Percentiles rank a stretch among this genome's conserved stretches.
Evolutionary conservation across 805 yeast species (phyloP).

Genomic region (Yamadazyma phyllophila): DNA sequence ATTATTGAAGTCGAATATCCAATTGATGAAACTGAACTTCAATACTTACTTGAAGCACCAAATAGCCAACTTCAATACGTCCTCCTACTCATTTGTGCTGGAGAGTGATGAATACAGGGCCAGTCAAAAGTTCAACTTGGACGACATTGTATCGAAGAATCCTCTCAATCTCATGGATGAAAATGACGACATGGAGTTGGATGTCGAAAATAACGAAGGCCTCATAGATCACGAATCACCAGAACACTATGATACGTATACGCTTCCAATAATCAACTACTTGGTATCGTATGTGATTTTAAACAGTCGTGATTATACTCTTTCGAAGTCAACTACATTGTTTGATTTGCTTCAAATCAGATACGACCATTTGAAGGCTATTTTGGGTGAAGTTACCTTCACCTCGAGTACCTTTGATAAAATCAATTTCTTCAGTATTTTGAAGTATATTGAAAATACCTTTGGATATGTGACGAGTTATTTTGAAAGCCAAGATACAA

Average conservation of each 20-base stretch:
- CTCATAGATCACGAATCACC: background rate
- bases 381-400: background rate
- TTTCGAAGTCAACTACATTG: constrained; percentile 19
- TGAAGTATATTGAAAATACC: constrained; percentile 36
- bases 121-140: constrained; percentile 11
- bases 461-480: constrained; percentile 23
- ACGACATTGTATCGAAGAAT: constrained; percentile 7
- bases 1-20: background rate
- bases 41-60: constrained; percentile 23
- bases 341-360: constrained; percentile 26
- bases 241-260: constrained; percentile 12
- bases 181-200: constrained; percentile 4
- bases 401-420: constrained; percentile 2
- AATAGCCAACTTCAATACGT: constrained; percentile 22
- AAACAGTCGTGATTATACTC: constrained; percentile 12
- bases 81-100: constrained; percentile 14
- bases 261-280: constrained; percentile 30
- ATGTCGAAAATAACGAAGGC: background rate
- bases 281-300: constrained; percentile 31
- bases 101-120: constrained; percentile 18
- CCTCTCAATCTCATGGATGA: constrained; percentile 6
- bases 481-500: constrained; percentile 16
- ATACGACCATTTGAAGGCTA: constrained; percentile 15
- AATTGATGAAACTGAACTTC: constrained; percentile 23
- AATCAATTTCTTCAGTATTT: constrained; percentile 26